Conservation (phyloP, 2,329 filamentous ascomycete species). For the Neocatenulostroma microsporum region DNA sequence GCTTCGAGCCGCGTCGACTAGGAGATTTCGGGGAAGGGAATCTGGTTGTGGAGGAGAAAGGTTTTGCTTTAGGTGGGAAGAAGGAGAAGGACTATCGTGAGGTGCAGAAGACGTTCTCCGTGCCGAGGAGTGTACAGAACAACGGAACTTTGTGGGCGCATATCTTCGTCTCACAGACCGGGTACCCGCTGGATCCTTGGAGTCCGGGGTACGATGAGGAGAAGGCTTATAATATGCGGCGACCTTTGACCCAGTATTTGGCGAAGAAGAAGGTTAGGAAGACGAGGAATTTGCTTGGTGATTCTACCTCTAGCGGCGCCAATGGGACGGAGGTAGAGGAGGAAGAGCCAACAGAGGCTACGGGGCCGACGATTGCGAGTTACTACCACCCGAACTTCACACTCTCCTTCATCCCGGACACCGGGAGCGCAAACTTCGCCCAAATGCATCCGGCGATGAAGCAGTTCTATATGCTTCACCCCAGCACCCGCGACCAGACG, state of each 20-base stretch:
- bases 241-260: slow-evolving; percentile 81
- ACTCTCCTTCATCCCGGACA: slow-evolving; percentile 74
- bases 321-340: slow-evolving; percentile 38
- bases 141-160: slow-evolving; percentile 94
- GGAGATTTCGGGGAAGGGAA: slow-evolving; percentile 57
- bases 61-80: slow-evolving; percentile 48
- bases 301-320: too few relatives aligned
- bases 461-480: slow-evolving; percentile 71
- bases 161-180: slow-evolving; percentile 76
- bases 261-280: slow-evolving; percentile 85
- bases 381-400: slow-evolving; percentile 96
- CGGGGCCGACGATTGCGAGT: slow-evolving; percentile 66
- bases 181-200: slow-evolving; percentile 67
- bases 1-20: slow-evolving; percentile 60
- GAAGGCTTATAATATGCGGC: slow-evolving; percentile 74
- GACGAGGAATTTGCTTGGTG: slow-evolving; percentile 72
- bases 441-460: slow-evolving; percentile 64
- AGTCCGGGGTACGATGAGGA: slow-evolving; percentile 62
- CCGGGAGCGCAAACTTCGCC: slow-evolving; percentile 60
- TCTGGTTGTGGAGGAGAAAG: slow-evolving; percentile 70
- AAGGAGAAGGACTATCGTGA: slow-evolving; percentile 68
- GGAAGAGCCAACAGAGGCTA: slow-evolving; percentile 36
- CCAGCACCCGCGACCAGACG: slow-evolving; percentile 69
- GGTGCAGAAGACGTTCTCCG: slow-evolving; percentile 66
- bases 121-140: slow-evolving; percentile 73